phyloP scores from a whole-genome alignment of 345 rosid genomes.

The Hypericum androsaemum region DNA sequence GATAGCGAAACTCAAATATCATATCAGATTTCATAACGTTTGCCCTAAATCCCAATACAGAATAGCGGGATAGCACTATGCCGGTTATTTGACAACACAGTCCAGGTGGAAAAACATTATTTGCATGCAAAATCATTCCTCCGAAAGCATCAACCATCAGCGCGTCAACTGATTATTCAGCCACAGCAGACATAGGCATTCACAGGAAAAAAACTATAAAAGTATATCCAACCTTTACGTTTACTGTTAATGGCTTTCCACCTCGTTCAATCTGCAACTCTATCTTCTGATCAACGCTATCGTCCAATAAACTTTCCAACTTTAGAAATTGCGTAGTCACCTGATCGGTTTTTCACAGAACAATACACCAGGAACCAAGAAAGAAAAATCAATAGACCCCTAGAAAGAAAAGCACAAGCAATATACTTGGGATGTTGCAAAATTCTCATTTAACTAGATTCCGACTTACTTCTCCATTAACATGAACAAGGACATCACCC shows the following conservation, averaged over 20 bases:
- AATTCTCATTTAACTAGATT: neutral
- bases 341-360: slow-evolving; percentile 20
- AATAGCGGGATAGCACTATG: no score
- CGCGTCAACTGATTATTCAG: no score
- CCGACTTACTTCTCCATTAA: slow-evolving; percentile 72
- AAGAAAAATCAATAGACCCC: slow-evolving; percentile 2
- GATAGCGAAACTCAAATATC: no score
- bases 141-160: no score
- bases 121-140: no score
- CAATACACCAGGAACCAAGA: neutral
- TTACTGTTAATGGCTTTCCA: slow-evolving; percentile 48
- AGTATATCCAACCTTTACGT: slow-evolving; percentile 51
- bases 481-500: slow-evolving; percentile 86
- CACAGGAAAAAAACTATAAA: neutral
- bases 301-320: slow-evolving; percentile 80
- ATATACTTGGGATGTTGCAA: neutral
- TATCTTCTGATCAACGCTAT: slow-evolving; percentile 48
- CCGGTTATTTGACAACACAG: no score
- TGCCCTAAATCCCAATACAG: no score
- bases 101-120: no score
- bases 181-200: no score
- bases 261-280: slow-evolving; percentile 87
- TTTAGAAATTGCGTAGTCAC: slow-evolving; percentile 74
- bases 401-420: slow-evolving; percentile 7
- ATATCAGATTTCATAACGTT: no score